Conservation (phyloP, 2,329 filamentous ascomycete genomes). For the Ascochyta clinopodiicola region DNA sequence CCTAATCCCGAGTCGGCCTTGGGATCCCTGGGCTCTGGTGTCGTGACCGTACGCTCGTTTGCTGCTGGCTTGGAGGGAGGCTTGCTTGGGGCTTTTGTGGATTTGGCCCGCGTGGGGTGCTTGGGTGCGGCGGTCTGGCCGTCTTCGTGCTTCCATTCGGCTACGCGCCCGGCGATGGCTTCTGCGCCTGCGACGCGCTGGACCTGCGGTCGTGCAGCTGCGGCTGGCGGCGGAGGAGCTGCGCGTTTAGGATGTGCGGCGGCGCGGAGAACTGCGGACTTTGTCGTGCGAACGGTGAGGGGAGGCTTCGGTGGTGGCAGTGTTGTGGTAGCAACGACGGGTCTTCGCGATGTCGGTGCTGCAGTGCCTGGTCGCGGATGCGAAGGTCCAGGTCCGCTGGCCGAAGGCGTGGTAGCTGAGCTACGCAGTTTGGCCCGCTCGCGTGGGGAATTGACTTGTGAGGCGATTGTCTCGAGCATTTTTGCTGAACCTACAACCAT, state of each 20-base stretch:
- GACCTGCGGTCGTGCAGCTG: not conserved
- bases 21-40: not conserved
- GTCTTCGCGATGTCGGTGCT: not conserved
- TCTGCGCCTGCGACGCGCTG: slow-evolving; percentile 20
- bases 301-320: not conserved
- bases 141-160: slow-evolving; percentile 23
- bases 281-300: not conserved
- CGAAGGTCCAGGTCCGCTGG: not conserved
- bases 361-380: slow-evolving; percentile 2
- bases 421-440: slow-evolving; percentile 11
- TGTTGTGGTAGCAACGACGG: not conserved
- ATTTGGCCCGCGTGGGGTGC: not conserved
- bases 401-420: not conserved
- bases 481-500: slow-evolving; percentile 13
- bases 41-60: not conserved
- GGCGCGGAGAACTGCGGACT: not conserved
- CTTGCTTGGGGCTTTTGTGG: slow-evolving; percentile 5
- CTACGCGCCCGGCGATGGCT: slow-evolving; percentile 23
- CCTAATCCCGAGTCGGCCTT: not conserved
- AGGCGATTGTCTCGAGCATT: slow-evolving; percentile 3
- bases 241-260: not conserved
- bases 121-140: not conserved
- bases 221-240: not conserved
- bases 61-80: not conserved
- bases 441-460: slow-evolving; percentile 7